Base-by-base conservation (phyloP, 495 filamentous ascomycete species). In the Penicillium longicatenatum region DNA sequence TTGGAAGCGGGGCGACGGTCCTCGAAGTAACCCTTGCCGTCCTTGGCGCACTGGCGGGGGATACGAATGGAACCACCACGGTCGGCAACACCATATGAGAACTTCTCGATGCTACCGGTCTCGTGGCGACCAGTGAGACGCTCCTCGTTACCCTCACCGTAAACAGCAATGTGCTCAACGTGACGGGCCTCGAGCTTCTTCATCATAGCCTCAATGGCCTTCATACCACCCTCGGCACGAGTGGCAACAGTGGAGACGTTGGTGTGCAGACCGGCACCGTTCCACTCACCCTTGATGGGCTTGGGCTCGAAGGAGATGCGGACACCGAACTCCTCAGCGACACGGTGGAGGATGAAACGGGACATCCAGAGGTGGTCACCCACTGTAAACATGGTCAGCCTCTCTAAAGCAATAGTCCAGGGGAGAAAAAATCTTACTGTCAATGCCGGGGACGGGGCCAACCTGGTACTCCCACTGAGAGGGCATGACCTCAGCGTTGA, bases 381-480 rank as follows among this genome's bases (percentile, higher is more conserved):
- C 86, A 97, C 89, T 88, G 52, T 17, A 35, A 43, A 29, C n/a
- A n/a, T 47, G 44, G 21, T 53, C 39, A 63, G 53, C 50, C 69
- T 37, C n/a, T 11, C 3, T 4, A 22, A n/a, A 41, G 26, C 30
- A 33, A 30, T 31, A 44, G 49, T 17, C 3, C 16, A 24, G 2
- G 39, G 26, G 35, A 54, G 19, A 4, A 42, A 5, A 42, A 26
- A 57, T 81, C 82, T 74, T 74, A 89, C 87, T 79, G 71, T 91
- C 85, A 70, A 98, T 98, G 48, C 94, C 94, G 41, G 79, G 70
- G 79, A 93, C 97, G 61, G 95, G 95, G 60, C 95, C 94, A 68
- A 98, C 89, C 76, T 98, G 94, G 89, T 92, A 98, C 79, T 98
- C 94, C 94, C 94, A 98, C 76, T 98, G 94, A 58, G 89, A 92